Percentiles rank a stretch among this genome's conserved stretches.
Evolutionary conservation across 805 yeast genomes (phyloP).

Genomic region (Candida anglica): DNA sequence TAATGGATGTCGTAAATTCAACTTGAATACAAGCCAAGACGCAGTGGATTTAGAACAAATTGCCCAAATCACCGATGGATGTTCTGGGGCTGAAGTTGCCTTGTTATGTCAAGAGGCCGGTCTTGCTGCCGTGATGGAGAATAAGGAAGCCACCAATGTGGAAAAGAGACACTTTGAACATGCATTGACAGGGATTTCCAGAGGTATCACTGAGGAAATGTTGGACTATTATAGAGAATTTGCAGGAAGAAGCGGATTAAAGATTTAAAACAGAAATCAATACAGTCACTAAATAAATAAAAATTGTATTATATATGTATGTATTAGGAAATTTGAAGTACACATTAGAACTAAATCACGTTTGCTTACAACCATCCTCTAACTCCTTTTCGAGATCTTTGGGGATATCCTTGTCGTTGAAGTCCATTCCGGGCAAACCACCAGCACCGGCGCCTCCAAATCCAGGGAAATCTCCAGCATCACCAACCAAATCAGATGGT

Average conservation of each 20-base stretch:
- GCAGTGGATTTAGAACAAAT: conserved; percentile 35
- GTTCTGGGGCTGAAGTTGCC: conserved; percentile 96
- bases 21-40: conserved; percentile 43
- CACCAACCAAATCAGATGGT: conserved; percentile 70
- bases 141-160: conserved; percentile 51
- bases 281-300: background rate
- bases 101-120: conserved; percentile 95
- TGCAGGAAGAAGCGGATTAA: conserved; percentile 36
- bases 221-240: conserved; percentile 64
- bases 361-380: conserved; percentile 56
- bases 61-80: conserved; percentile 74
- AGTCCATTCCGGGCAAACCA: conserved; percentile 38
- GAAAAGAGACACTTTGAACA: conserved; percentile 62
- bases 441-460: conserved; percentile 22
- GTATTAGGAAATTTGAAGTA: too few relatives aligned
- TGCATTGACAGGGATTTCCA: conserved; percentile 65
- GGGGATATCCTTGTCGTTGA: conserved; percentile 52
- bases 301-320: background rate
- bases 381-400: conserved; percentile 47
- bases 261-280: conserved; percentile 8
- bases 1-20: conserved; percentile 67
- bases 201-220: conserved; percentile 86
- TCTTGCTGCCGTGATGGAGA: conserved; percentile 84
- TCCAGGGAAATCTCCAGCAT: conserved; percentile 43
- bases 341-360: too few relatives aligned